phyloP scores from a whole-genome alignment of 2,329 filamentous ascomycete genomes.

The Westerdykella sp. region DNA sequence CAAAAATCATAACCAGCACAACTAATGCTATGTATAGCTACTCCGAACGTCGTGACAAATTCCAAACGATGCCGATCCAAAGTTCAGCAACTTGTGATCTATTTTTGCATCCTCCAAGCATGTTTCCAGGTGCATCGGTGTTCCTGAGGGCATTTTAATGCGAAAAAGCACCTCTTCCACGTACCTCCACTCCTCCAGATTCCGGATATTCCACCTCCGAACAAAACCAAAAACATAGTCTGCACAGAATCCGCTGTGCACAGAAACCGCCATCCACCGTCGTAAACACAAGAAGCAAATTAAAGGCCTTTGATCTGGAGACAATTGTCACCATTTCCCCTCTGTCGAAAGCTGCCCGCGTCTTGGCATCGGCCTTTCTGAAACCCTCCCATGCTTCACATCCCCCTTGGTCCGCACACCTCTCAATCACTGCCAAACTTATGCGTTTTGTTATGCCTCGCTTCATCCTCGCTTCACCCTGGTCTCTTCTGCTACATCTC shows the following conservation, averaged over 20 bases:
- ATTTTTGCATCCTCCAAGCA: too few relatives aligned
- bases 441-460: constrained; percentile 30
- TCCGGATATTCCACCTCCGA: neutral
- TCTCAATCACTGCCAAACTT: constrained; percentile 31
- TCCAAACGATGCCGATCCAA: too few relatives aligned
- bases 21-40: too few relatives aligned
- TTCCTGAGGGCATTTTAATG: too few relatives aligned
- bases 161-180: too few relatives aligned
- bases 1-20: too few relatives aligned
- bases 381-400: constrained; percentile 31
- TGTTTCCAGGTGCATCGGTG: too few relatives aligned
- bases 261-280: neutral
- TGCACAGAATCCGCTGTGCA: neutral
- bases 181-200: neutral
- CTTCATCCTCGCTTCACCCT: constrained; percentile 8
- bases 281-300: neutral
- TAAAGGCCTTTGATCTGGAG: constrained; percentile 1
- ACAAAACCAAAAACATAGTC: neutral
- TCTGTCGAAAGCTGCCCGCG: constrained; percentile 3
- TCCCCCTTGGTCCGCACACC: constrained; percentile 16
- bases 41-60: too few relatives aligned
- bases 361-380: constrained; percentile 15
- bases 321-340: constrained; percentile 4
- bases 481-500: constrained; percentile 27
- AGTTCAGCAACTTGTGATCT: too few relatives aligned